Evolutionary conservation across 2,329 filamentous ascomycete species (phyloP).

Genomic region (Colletotrichum gloeosporioides): DNA sequence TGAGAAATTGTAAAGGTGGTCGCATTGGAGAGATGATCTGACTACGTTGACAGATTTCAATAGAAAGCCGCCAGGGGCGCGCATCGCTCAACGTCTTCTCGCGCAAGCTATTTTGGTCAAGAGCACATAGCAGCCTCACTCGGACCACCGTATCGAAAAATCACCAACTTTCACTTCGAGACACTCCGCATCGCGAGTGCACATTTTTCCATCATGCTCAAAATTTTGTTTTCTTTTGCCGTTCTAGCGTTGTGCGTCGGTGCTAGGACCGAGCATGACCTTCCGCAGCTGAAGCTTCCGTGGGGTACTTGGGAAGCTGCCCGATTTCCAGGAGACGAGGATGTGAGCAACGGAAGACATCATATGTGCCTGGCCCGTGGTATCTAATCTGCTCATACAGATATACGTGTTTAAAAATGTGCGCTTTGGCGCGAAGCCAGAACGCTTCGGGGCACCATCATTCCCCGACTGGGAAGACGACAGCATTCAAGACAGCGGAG

Average conservation of each 20-base stretch:
- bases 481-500: neutral
- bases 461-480: neutral
- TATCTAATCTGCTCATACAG: neutral
- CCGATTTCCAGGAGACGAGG: neutral
- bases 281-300: neutral
- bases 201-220: neutral
- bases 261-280: neutral
- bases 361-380: no score
- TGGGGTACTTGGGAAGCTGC: neutral
- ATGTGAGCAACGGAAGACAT: neutral
- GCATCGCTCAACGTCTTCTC: neutral
- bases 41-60: neutral
- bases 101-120: neutral
- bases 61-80: neutral
- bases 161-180: neutral
- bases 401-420: neutral
- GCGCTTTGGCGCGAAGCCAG: neutral
- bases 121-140: neutral
- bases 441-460: neutral
- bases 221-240: neutral
- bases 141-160: neutral
- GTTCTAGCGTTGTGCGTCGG: neutral
- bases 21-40: neutral
- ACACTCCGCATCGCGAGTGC: neutral
- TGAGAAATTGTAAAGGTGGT: neutral